Evolutionary conservation across 73 alveolate species (phyloP).

Genomic region (Paramecium sonneborni): DNA sequence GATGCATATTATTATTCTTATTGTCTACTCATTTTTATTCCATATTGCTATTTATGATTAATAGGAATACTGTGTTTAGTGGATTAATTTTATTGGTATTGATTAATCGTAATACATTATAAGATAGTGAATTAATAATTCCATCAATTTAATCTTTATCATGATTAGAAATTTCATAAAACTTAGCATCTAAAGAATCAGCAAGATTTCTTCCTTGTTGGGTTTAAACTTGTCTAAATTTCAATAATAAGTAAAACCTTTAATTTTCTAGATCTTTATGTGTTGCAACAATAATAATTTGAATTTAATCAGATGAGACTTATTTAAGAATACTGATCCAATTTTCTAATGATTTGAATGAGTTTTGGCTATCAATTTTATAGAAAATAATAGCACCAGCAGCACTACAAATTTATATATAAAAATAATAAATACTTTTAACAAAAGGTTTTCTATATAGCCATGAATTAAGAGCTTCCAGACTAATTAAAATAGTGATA

Average conservation of each 20-base stretch:
- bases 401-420: not conserved
- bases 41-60: not conserved
- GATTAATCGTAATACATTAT: slow-evolving; percentile 4
- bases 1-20: not conserved
- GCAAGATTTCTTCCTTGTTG: not conserved
- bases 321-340: not conserved
- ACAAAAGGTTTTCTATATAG: slow-evolving; percentile 1
- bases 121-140: not conserved
- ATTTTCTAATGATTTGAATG: slow-evolving; percentile 16
- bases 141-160: slow-evolving; percentile 45
- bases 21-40: not conserved
- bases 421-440: not conserved
- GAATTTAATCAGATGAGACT: not conserved
- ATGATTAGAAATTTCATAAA: slow-evolving; percentile 31
- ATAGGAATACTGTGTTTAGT: not conserved
- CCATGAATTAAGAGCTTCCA: slow-evolving; percentile 31
- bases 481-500: not conserved
- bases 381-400: slow-evolving; percentile 25
- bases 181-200: not conserved
- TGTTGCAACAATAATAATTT: slow-evolving; percentile 25
- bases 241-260: not conserved
- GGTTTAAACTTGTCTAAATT: not conserved
- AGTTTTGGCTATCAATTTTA: not conserved
- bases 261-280: slow-evolving; percentile 7
- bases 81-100: not conserved